Evolutionary conservation across 2,329 filamentous ascomycete species (phyloP), one percentile per base, ranked within the genome.

Genomic region (Aspergillus japonicus): DNA sequence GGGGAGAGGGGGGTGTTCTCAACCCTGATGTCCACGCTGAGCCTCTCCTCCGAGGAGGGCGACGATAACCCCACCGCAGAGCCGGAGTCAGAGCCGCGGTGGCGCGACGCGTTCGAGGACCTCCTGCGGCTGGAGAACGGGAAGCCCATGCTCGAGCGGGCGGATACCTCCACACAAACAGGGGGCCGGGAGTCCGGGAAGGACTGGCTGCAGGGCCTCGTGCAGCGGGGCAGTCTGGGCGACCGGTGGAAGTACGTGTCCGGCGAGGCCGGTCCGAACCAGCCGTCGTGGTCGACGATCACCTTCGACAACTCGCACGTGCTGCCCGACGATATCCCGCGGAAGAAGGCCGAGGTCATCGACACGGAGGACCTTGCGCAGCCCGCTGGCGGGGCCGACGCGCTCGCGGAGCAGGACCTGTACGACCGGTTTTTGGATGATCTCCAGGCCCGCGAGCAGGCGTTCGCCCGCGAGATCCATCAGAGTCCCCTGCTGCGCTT

Each of bases 61-160:
- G 74, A 58, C 57, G 74, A 58, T 71, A 76, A 63, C 64, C 74
- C 51, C 2, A 63, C 60, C 1, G 73, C 23, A 2, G 23, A 23
- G 23, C 23, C 23, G 23, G 23, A 29, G 26, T 6, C 26, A 5
- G 26, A 76, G 53, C 75, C 76, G 0, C 76, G 77, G 33, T 86
- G 84, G 84, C 78, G 82, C 16, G 80, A 82, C 54, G 85, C 85
- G 0, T 87, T 85, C 64, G 84, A 87, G 65, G 85, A 88, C 64
- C 76, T 87, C 10, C 64, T 87, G 16, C 78, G 78, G 51, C 73
- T 83, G 2, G 74, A 80, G 54, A 79, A 80, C 55, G 78, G 77
- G 23, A 73, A 76, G 57, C 67, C 73, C 24, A 76, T 80, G 73
- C 68, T 79, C 7, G 75, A 78, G 47, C 68, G 62, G 26, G 68